These are phyloP conservation scores for Umbelopsis vinacea DNA, from an alignment of 192 early-diverging fungal genomes.

Conservation along the genomic window DNA sequence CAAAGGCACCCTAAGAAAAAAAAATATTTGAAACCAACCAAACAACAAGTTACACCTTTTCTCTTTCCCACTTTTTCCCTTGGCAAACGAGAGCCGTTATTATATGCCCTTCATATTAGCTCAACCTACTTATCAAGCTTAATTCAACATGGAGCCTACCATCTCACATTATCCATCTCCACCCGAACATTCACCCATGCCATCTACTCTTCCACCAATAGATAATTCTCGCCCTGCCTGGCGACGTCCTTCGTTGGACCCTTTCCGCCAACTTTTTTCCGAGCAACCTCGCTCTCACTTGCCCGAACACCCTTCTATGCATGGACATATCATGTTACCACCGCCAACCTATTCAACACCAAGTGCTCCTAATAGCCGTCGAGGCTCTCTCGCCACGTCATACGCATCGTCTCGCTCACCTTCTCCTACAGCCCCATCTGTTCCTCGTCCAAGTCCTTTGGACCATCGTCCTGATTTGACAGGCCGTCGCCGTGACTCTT, in stretches of 20 bases:
- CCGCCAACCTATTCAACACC: neutral
- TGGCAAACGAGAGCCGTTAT: neutral
- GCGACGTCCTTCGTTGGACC: constrained; percentile 12
- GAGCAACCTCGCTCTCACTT: neutral
- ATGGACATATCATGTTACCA: constrained; percentile 17
- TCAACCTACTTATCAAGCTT: neutral
- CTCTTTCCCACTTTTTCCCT: neutral
- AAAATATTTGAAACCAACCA: constrained; percentile 2
- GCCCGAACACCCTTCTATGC: neutral
- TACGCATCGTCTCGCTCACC: constrained; percentile 23
- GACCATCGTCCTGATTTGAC: constrained; percentile 46
- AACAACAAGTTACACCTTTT: neutral
- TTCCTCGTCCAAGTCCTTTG: constrained; percentile 33
- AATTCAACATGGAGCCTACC: constrained; percentile 9
- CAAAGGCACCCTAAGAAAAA: neutral
- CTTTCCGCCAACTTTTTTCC: neutral
- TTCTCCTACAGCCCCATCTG: neutral
- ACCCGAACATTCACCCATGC: constrained; percentile 15
- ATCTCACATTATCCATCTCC: constrained; percentile 18
- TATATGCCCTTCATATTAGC: neutral
- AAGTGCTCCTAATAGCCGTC: constrained; percentile 16
- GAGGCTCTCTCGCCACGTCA: constrained; percentile 12
- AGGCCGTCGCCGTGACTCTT: constrained; percentile 44
- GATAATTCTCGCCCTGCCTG: constrained; percentile 13
- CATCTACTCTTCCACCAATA: constrained; percentile 20